These are phyloP conservation scores for Botrytis hyacinthi DNA, from an alignment of 2,329 filamentous ascomycete species.

Conservation along the genomic window DNA sequence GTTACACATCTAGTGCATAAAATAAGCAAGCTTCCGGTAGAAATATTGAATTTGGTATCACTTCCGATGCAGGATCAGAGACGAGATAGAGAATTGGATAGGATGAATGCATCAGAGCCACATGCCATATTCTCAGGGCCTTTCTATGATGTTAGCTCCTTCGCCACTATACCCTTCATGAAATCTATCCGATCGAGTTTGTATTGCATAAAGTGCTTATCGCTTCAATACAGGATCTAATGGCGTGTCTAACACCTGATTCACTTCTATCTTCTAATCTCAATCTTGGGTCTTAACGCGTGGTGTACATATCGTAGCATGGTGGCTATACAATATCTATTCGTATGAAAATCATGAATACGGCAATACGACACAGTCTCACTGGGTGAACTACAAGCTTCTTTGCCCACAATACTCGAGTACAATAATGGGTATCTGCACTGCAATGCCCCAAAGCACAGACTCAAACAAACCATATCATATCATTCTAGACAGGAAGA, in stretches of 20 bases:
- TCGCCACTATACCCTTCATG: background rate
- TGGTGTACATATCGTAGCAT: background rate
- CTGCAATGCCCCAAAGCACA: background rate
- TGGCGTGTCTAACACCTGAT: background rate
- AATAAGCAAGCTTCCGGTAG: background rate
- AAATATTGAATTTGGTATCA: conserved; percentile 4
- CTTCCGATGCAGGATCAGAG: background rate
- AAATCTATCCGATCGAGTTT: background rate
- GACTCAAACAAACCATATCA: background rate
- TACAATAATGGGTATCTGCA: background rate
- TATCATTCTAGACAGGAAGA: background rate
- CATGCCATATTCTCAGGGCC: background rate
- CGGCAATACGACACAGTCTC: background rate
- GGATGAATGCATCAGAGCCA: background rate
- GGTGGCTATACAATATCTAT: conserved; percentile 3
- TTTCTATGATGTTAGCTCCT: background rate
- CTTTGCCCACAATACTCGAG: background rate
- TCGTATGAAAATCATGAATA: background rate
- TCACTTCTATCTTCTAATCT: background rate
- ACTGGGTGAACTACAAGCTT: background rate
- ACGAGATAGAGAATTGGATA: background rate
- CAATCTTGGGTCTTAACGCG: background rate
- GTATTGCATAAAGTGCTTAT: background rate
- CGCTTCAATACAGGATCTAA: background rate
- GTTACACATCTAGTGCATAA: background rate